Evolutionary conservation across 75 land plant species (phyloP), one percentile per base, ranked within the genome.

Genomic region (Sequoia sempervirens): DNA sequence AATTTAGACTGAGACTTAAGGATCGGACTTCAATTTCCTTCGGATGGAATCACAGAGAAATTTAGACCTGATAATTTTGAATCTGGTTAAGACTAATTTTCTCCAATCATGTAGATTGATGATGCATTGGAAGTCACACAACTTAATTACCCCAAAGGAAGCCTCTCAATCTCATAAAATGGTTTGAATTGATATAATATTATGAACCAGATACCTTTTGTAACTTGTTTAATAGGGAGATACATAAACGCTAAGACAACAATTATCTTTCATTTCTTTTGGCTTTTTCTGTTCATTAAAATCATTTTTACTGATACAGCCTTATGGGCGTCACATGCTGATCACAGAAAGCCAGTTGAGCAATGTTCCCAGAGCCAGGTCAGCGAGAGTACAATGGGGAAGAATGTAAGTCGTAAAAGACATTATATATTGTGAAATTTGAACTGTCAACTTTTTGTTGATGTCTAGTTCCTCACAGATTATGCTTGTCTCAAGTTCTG

Each of bases 401-500:
- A 20, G 26, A 1, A 38, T 38, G 38, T 17, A 36, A 74, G 23
- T 74, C 4, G 41, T 38, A 37, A 37, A 37, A 15, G 20, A 37
- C 41, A 37, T 15, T 17, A 37, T 6, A 74, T 5, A 5, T 5
- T 37, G 20, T 34, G 41, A 30, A 15, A 36, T 74, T 74, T 38
- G 15, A 15, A 37, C 20, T 74, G 41, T 2, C 20, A 15, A 38
- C 0, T 32, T 75, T 17, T 40, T 18, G 8, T 75, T 75, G 23
- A 75, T 40, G n/a, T 75, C 41, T 38, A 20, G 78, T 75, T 75
- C 5, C 78, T 38, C 45, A 75, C 43, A 40, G 40, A 34, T 23
- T 75, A 75, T 75, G 78, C 78, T 75, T 18, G 20, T 75, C 78
- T 75, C 78, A 40, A 40, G 78, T 40, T 75, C 36, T 40, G 36